A percentile compares a stretch with the other conserved stretches of the same genome.
Conservation (phyloP, 495 filamentous ascomycete genomes). For the Poronia punctata region DNA sequence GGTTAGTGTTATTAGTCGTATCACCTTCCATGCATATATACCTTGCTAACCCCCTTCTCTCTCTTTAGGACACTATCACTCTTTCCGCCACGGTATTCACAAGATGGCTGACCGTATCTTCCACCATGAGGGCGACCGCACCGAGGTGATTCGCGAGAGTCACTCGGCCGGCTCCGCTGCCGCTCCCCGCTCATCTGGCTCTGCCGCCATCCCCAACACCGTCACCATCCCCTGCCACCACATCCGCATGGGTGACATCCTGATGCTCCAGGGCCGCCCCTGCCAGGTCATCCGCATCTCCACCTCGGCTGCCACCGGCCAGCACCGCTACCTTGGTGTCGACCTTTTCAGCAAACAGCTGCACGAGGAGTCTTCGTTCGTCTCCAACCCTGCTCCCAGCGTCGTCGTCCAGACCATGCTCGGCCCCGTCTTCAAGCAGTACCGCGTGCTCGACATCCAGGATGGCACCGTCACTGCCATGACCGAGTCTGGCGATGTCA, state of each 20-base stretch:
- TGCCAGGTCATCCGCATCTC: slow-evolving; percentile 99
- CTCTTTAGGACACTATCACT: slow-evolving; percentile 73
- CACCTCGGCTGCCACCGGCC: slow-evolving; percentile 93
- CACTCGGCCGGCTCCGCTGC: slow-evolving; percentile 17
- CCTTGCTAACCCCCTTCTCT: slow-evolving; percentile 11
- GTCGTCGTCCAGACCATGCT: slow-evolving; percentile 99
- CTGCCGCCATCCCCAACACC: slow-evolving; percentile 58
- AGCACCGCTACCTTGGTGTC: slow-evolving; percentile 98
- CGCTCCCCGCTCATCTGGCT: slow-evolving; percentile 23
- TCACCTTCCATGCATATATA: background rate
- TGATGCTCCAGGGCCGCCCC: slow-evolving; percentile 97
- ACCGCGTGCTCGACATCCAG: slow-evolving; percentile 96
- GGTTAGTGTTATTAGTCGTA: slow-evolving; percentile 31
- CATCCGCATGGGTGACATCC: slow-evolving; percentile 95
- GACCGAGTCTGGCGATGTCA: slow-evolving; percentile 78
- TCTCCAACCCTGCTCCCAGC: slow-evolving; percentile 91
- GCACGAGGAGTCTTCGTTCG: slow-evolving; percentile 96
- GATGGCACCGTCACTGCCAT: slow-evolving; percentile 59
- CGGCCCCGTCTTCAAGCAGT: slow-evolving; percentile 99
- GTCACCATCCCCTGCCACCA: slow-evolving; percentile 99
- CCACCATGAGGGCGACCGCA: slow-evolving; percentile 58
- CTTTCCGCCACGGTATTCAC: slow-evolving; percentile 81
- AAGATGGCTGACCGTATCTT: slow-evolving; percentile 74
- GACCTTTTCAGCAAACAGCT: slow-evolving; percentile 97
- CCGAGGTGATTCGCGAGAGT: slow-evolving; percentile 45